Percentiles rank a stretch among this genome's conserved stretches.
Evolutionary conservation across 352 stramenopile genomes (phyloP).

Genomic region (Peronospora tabacina): DNA sequence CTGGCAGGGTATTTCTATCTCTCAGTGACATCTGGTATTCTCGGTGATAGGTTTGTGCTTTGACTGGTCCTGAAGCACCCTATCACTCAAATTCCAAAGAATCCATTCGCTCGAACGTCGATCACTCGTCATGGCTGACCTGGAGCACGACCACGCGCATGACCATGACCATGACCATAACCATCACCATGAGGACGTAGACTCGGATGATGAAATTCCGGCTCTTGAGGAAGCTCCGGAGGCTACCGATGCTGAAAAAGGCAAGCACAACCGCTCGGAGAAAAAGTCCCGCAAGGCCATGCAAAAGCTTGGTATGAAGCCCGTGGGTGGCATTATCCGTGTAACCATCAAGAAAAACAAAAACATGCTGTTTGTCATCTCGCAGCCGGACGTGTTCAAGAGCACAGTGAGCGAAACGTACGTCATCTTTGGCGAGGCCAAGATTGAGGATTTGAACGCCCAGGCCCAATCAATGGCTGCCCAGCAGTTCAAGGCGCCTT

Average conservation of each 20-base stretch:
- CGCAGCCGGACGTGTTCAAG: conserved; percentile 98
- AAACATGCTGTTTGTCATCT: conserved; percentile 95
- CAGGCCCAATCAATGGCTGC: conserved; percentile 83
- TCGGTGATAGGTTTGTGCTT: background rate
- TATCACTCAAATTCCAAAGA: conserved; percentile 23
- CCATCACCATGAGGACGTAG: conserved; percentile 55
- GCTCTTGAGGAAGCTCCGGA: conserved; percentile 67
- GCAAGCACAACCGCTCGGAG: conserved; percentile 94
- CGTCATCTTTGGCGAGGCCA: conserved; percentile 98
- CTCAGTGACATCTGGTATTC: background rate
- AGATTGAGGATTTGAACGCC: conserved; percentile 94
- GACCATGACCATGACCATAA: conserved; percentile 38
- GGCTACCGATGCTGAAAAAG: conserved; percentile 53
- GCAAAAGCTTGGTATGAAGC: conserved; percentile 97
- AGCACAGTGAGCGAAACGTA: conserved; percentile 91
- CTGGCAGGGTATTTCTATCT: too few species aligned
- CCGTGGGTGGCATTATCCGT: conserved; percentile 92
- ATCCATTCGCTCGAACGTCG: conserved; percentile 1
- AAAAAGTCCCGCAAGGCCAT: conserved; percentile 99
- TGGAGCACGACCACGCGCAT: conserved; percentile 37
- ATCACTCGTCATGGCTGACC: conserved; percentile 39
- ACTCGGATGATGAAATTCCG: conserved; percentile 80
- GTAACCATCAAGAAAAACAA: conserved; percentile 98
- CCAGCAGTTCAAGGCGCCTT: conserved; percentile 88
- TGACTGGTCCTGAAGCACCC: conserved; percentile 14